A percentile compares a stretch with the other conserved stretches of the same genome.
These are phyloP conservation scores for Globisporangium cystogenes DNA, from an alignment of 352 stramenopile species.

Conservation along the genomic window DNA sequence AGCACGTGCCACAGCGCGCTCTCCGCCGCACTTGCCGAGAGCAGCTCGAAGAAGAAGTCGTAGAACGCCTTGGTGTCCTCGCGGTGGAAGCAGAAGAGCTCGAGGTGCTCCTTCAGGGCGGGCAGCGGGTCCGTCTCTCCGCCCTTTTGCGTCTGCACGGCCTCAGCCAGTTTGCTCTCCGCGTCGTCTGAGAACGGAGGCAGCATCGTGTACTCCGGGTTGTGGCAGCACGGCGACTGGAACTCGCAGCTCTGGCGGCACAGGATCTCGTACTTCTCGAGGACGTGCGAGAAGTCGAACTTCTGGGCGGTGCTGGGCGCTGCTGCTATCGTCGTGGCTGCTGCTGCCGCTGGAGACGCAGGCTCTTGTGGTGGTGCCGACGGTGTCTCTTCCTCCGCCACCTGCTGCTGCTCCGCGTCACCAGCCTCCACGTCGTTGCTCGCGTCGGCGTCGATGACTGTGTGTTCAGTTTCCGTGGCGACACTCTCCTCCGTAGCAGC, in stretches of 20 bases:
- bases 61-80: slow-evolving; percentile 25
- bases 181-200: slow-evolving; percentile 11
- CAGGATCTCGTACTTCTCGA: slow-evolving; percentile 54
- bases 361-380: no score
- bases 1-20: slow-evolving; percentile 28
- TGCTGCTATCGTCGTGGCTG: background rate
- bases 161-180: slow-evolving; percentile 1
- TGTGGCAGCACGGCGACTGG: slow-evolving; percentile 36
- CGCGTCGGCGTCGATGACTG: background rate
- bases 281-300: slow-evolving; percentile 35
- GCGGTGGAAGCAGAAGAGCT: slow-evolving; percentile 38
- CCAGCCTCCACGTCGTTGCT: background rate
- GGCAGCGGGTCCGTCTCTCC: slow-evolving; percentile 13
- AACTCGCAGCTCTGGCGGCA: slow-evolving; percentile 58
- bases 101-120: slow-evolving; percentile 16
- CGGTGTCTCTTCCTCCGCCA: background rate
- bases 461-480: background rate
- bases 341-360: slow-evolving; percentile 4
- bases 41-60: slow-evolving; percentile 22
- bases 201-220: slow-evolving; percentile 52
- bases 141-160: slow-evolving; percentile 14
- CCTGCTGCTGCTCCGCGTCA: background rate
- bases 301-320: slow-evolving; percentile 4
- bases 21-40: slow-evolving; percentile 14
- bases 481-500: background rate